phyloP scores from a whole-genome alignment of 345 rosid species.

The Dipteronia dyeriana region DNA sequence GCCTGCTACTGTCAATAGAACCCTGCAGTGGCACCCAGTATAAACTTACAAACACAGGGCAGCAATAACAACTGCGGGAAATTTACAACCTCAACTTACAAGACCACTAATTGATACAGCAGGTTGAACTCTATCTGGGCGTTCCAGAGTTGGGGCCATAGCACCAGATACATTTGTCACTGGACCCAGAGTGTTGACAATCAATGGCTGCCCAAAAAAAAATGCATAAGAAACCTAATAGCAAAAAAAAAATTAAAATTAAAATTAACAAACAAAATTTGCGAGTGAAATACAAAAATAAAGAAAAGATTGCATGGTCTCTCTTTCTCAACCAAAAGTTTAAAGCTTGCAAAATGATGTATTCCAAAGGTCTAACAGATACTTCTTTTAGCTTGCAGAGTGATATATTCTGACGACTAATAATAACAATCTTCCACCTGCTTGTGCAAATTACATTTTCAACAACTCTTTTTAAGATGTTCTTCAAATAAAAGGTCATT shows the following conservation, averaged over 20 bases:
- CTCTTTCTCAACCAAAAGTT: neutral
- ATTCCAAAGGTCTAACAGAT: neutral
- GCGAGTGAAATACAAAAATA: neutral
- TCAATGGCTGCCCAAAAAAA: conserved; percentile 40
- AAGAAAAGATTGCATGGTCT: neutral
- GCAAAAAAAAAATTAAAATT: neutral
- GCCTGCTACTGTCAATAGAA: conserved; percentile 43
- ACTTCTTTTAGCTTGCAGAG: neutral
- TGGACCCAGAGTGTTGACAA: conserved; percentile 46
- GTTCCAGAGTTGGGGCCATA: conserved; percentile 38
- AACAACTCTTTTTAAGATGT: neutral
- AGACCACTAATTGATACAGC: conserved; percentile 39
- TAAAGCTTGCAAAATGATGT: neutral
- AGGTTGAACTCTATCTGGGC: conserved; percentile 42
- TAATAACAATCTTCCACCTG: neutral
- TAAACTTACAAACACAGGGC: conserved; percentile 19
- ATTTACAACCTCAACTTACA: conserved; percentile 29
- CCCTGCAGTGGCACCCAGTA: conserved; percentile 32
- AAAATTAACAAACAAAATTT: neutral
- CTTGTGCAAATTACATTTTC: neutral
- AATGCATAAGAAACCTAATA: neutral
- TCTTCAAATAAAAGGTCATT: neutral
- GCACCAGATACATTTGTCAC: conserved; percentile 38
- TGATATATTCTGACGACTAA: neutral
- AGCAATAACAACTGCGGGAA: conserved; percentile 9